Percentiles rank a stretch among this genome's conserved stretches.
Evolutionary conservation across 2,329 filamentous ascomycete genomes (phyloP).

Genomic region (Whalleya microplaca): DNA sequence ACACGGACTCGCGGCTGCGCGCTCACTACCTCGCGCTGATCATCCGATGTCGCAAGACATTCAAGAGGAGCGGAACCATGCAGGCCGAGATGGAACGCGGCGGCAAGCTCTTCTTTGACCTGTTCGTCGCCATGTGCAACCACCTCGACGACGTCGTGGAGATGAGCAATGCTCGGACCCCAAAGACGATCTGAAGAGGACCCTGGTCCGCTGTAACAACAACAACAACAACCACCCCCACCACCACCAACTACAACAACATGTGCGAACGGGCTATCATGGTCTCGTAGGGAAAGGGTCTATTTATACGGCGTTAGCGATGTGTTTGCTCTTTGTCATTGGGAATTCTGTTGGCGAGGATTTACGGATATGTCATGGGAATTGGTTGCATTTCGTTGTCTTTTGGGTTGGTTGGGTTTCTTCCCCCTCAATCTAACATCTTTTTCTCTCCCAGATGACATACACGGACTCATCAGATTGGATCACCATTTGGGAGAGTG

Average conservation of each 20-base stretch:
- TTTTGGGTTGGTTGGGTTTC: conserved; percentile 28
- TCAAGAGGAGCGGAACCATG: conserved; percentile 98
- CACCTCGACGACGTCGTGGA: conserved; percentile 96
- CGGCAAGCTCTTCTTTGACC: conserved; percentile 94
- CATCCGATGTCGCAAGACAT: conserved; percentile 95
- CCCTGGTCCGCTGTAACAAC: conserved; percentile 23
- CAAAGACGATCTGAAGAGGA: conserved; percentile 58
- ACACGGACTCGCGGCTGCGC: conserved; percentile 88
- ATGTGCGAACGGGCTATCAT: conserved; percentile 19
- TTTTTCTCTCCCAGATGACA: conserved; percentile 34
- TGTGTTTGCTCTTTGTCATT: conserved; percentile 23
- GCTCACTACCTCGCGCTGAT: conserved; percentile 97
- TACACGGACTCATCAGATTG: conserved; percentile 52
- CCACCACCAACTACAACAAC: neutral
- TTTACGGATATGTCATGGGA: conserved; percentile 23
- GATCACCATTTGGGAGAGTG: conserved; percentile 51
- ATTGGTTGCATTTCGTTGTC: conserved; percentile 35
- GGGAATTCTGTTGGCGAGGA: conserved; percentile 35
- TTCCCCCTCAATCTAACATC: conserved; percentile 41
- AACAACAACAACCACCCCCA: neutral
- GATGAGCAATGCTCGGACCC: conserved; percentile 70
- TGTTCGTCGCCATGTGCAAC: conserved; percentile 98
- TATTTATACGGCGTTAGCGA: conserved; percentile 19
- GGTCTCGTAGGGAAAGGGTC: conserved; percentile 14
- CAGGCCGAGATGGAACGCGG: conserved; percentile 97